A percentile compares a stretch with the other conserved stretches of the same genome.
Conservation (phyloP, 2,329 filamentous ascomycete genomes). For the Aspergillus awamori region DNA sequence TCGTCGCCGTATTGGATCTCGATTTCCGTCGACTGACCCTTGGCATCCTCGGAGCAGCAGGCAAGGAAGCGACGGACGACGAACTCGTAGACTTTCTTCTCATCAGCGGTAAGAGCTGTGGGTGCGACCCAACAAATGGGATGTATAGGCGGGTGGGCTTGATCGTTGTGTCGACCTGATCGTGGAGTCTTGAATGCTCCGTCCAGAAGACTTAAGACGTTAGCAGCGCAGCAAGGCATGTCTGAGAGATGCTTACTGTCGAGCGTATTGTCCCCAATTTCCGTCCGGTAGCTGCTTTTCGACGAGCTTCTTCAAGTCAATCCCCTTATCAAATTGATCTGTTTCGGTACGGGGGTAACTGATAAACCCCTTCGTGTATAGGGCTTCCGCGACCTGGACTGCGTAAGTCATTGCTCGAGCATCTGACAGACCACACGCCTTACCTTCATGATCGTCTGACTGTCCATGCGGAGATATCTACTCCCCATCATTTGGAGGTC, state of each 20-base stretch:
- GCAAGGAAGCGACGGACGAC: slow-evolving; percentile 89
- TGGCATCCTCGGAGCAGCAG: slow-evolving; percentile 92
- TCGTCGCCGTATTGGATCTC: slow-evolving; percentile 84
- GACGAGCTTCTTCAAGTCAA: slow-evolving; percentile 78
- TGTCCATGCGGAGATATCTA: slow-evolving; percentile 83
- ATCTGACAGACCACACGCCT: neutral
- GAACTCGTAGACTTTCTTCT: slow-evolving; percentile 86
- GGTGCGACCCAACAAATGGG: slow-evolving; percentile 82
- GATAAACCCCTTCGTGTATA: slow-evolving; percentile 95
- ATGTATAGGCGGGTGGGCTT: slow-evolving; percentile 96
- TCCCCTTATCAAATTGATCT: slow-evolving; percentile 88
- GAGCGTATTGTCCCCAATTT: slow-evolving; percentile 80
- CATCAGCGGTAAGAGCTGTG: slow-evolving; percentile 61
- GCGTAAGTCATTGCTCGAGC: slow-evolving; percentile 5
- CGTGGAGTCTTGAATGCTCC: slow-evolving; percentile 81
- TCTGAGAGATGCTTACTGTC: slow-evolving; percentile 47
- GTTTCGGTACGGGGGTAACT: slow-evolving; percentile 98
- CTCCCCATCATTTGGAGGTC: slow-evolving; percentile 96
- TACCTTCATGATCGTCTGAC: slow-evolving; percentile 83
- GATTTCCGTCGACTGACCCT: slow-evolving; percentile 81
- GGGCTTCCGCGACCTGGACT: slow-evolving; percentile 68
- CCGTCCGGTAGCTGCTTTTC: slow-evolving; percentile 79
- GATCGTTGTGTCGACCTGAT: slow-evolving; percentile 85
- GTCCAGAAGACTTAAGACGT: slow-evolving; percentile 59
- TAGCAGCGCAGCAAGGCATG: neutral